Evolutionary conservation across 306 rosid genomes (phyloP).

Genomic region (Castanea mollissima): DNA sequence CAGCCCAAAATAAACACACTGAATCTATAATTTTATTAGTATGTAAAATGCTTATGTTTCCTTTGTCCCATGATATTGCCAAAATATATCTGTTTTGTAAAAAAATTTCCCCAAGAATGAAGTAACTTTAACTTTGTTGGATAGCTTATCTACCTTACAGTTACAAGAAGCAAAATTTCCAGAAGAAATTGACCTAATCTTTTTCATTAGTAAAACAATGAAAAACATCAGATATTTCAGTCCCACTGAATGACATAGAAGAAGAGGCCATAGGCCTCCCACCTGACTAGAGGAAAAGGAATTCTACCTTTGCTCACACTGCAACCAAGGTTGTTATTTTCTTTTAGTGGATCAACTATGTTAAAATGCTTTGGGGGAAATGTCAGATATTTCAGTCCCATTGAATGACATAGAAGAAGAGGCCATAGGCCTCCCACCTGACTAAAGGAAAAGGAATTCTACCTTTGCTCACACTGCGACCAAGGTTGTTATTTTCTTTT

Average conservation of each 20-base stretch:
- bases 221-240: neutral
- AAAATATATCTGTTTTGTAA: neutral
- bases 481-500: constrained; percentile 54
- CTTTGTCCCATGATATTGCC: neutral
- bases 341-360: constrained; percentile 50
- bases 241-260: neutral
- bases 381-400: neutral
- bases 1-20: neutral
- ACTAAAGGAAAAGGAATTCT: constrained; percentile 6
- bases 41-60: neutral
- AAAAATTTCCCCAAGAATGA: neutral
- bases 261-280: neutral
- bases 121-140: neutral
- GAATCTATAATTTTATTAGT: neutral
- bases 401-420: neutral
- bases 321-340: constrained; percentile 56
- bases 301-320: constrained; percentile 47
- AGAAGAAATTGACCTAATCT: neutral
- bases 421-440: neutral
- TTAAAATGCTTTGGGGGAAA: constrained; percentile 48
- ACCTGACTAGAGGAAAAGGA: neutral
- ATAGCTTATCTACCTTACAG: neutral
- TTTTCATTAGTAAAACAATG: neutral
- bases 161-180: neutral
- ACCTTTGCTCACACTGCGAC: constrained; percentile 57